Base-by-base conservation (phyloP, 352 stramenopile genomes). In the Pythium plurisporium region DNA sequence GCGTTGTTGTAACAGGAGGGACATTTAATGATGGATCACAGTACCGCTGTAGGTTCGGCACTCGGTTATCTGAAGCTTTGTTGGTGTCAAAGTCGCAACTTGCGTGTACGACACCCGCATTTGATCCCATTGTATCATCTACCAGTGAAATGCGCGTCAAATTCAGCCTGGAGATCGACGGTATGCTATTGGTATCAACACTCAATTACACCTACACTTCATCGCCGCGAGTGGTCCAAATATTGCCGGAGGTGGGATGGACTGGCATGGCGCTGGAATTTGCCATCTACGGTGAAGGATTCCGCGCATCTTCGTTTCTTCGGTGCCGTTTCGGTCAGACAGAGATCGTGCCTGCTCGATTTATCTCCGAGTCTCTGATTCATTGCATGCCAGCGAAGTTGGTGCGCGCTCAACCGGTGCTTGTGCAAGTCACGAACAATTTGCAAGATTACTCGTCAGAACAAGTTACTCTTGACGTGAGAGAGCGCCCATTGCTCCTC, bases 361-460 rank as follows among this genome's bases (percentile, higher is more conserved):
- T 72, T 65, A 36, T 83, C 22, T 78, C 72, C 0, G 56, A 73
- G 0, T 61, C 38, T 0, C 29, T 49, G 15, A 26, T 87, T 20
- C 46, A 55, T 23, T 87, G 76, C 44, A 45, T 59, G 1, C 62
- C 61, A 2, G 70, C 72, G 14, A 31, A 15, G 9, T 65, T 81
- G 12, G 38, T 25, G 8, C 68, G 60, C 7, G 30, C 45, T 6
- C 70, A 70, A 1, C 64, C 59, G 34, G 63, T 82, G 19, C 54
- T 63, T 19, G 48, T 87, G 0, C 68, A 75, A 25, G 69, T 85
- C 22, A 76, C 72, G 0, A 87, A 81, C 62, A 87, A 87, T 15
- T 10, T 82, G 5, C 67, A 82, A 43, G 72, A 85, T 34, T 87
- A 78, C 54, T 82, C 74, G 0, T 19, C 51, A 17, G 55, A 74